phyloP scores from a whole-genome alignment of 768 basidiomycete species.

The Podaxis sp. region DNA sequence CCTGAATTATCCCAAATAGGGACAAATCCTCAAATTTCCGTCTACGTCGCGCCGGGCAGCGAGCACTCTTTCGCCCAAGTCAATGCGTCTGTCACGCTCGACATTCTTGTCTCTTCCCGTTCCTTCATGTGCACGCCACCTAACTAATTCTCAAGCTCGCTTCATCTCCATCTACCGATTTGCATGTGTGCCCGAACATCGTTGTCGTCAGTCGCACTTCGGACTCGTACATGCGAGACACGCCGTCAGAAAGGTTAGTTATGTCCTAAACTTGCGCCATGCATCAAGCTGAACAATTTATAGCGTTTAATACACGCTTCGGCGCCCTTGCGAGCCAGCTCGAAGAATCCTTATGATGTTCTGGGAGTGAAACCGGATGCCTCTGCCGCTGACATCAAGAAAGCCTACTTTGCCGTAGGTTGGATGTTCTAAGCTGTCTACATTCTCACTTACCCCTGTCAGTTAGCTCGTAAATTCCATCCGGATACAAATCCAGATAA shows the following conservation, averaged over 20 bases:
- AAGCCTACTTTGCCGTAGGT: slow-evolving; percentile 91
- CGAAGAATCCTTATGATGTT: slow-evolving; percentile 89
- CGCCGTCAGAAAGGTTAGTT: slow-evolving; percentile 38
- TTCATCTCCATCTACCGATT: slow-evolving; percentile 37
- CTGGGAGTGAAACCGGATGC: slow-evolving; percentile 87
- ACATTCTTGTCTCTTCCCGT: slow-evolving; percentile 53
- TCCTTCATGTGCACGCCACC: slow-evolving; percentile 51
- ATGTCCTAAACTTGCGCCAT: slow-evolving; percentile 4
- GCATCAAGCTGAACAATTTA: slow-evolving; percentile 21
- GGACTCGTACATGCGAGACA: background rate
- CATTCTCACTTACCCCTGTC: slow-evolving; percentile 18
- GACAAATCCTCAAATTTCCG: slow-evolving; percentile 30
- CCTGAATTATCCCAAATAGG: slow-evolving; percentile 30
- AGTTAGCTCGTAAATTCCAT: slow-evolving; percentile 98
- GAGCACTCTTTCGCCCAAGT: slow-evolving; percentile 33
- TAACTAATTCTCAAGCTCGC: slow-evolving; percentile 27
- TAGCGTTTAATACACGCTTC: slow-evolving; percentile 82
- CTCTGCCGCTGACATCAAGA: slow-evolving; percentile 88
- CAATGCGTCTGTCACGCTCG: slow-evolving; percentile 47
- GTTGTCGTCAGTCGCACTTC: background rate
- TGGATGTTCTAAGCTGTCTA: slow-evolving; percentile 13
- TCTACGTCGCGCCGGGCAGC: slow-evolving; percentile 9
- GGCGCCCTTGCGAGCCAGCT: slow-evolving; percentile 44
- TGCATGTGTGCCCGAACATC: slow-evolving; percentile 30
- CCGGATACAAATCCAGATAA: slow-evolving; percentile 97